Evolutionary conservation across 2,329 filamentous ascomycete genomes (phyloP), one percentile per base, ranked within the genome.

Genomic region (Cordyceps cateniannulata): DNA sequence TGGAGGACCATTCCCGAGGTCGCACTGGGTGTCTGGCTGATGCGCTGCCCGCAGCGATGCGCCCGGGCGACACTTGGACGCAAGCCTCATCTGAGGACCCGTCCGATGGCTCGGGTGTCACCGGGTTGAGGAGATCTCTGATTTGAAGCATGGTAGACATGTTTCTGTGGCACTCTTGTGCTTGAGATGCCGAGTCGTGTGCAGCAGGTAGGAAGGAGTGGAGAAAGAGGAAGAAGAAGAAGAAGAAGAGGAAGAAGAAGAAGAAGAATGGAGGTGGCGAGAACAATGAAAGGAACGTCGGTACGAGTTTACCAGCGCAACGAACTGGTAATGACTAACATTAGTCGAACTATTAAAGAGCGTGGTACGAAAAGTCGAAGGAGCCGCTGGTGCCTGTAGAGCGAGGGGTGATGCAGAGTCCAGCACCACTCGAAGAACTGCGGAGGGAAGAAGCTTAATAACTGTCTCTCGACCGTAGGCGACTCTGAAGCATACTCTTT

Each of bases 111-210:
- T 59, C 56, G 24, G 56, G 56, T 42, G 56, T 59, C 12, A 59
- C 56, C 12, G 56, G 56, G 38, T 59, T 59, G n/a, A 59, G 56
- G 12, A 59, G 48, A 44, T 59, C 56, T 59, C 56, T 49, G 24
- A 59, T 50, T 14, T 50, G 56, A 51, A 59, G 56, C 56, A 59
- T 59, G 16, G 44, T 27, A 44, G 56, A 59, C 56, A 59, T 59
- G 9, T 24, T 25, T 50, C 24, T 35, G 38, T 50, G 22, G 38
- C n/a, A 32, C 47, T 42, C 7, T 35, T 22, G 32, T 24, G 27
- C 47, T 59, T 44, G 18, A 32, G 25, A 24, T 29, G 20, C 2
- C 10, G 38, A 51, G 56, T 10, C 45, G 27, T 24, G 25, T 22
- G 44, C 24, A 14, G 14, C 6, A 35, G 32, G 32, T 7, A 35